Conservation (phyloP, 805 yeast species). For the Trichomonascus vanleenenianus region DNA sequence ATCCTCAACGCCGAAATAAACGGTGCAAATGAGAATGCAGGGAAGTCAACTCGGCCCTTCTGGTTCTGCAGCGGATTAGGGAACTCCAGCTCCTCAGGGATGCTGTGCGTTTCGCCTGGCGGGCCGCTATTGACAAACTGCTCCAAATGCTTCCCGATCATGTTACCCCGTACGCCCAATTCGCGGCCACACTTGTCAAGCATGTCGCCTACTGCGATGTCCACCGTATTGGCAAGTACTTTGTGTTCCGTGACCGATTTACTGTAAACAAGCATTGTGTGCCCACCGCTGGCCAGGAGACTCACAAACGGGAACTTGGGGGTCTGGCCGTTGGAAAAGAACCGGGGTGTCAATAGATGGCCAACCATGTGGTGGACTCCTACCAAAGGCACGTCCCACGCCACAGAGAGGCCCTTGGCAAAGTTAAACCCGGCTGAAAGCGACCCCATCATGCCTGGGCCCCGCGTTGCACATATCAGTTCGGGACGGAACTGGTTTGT, state of each 20-base stretch:
- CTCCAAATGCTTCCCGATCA: constrained; percentile 84
- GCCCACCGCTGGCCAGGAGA: constrained; percentile 87
- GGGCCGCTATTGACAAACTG: constrained; percentile 30
- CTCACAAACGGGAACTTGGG: constrained; percentile 72
- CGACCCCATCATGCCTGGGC: constrained; percentile 95
- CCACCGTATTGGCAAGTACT: constrained; percentile 66
- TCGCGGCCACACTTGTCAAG: constrained; percentile 88
- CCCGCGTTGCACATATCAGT: constrained; percentile 81
- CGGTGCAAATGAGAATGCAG: constrained; percentile 71
- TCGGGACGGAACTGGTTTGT: not conserved
- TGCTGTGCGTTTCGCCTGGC: not conserved
- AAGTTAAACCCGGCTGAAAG: constrained; percentile 73
- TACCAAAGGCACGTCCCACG: constrained; percentile 66
- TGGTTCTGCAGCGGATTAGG: constrained; percentile 50
- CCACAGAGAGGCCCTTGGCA: constrained; percentile 78
- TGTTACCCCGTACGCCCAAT: constrained; percentile 69
- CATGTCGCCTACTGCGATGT: constrained; percentile 90
- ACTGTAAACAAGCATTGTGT: constrained; percentile 77
- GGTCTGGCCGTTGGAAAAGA: constrained; percentile 40
- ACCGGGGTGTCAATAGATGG: constrained; percentile 64
- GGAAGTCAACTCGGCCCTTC: constrained; percentile 36
- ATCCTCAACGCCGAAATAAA: constrained; percentile 47
- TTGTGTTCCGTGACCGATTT: constrained; percentile 55
- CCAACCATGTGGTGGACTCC: constrained; percentile 98
- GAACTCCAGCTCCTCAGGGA: constrained; percentile 17